Evolutionary conservation across 164 flowering plant species (phyloP), one percentile per base, ranked within the genome.

Genomic region (Nymphaea thermarum): DNA sequence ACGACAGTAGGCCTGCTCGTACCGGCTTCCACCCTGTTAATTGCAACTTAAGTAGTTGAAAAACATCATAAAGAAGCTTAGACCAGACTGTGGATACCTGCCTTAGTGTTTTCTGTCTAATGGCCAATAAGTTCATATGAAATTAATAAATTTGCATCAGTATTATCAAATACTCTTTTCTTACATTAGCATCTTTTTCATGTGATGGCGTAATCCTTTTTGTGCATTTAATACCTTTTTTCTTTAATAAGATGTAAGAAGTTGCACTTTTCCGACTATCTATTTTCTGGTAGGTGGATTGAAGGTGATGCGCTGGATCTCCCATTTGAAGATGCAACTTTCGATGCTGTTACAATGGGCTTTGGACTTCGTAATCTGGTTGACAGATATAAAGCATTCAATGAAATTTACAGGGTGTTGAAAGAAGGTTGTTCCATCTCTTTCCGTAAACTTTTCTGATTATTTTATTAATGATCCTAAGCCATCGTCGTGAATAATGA

Each of bases 281-380:
- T 64, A 3, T 11, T 10, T 51, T 16, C 18, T 67, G 12, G 7
- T 68, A 94, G 99, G 81, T 94, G 99, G 99, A 57, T 94, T 68
- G 91, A 90, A 84, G 99, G 96, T 10, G 86, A 89, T 85, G 97
- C 93, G 6, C 82, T 82, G 72, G 76, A 85, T 70, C 77, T 94
- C 69, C 97, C 95, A 6, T 91, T 85, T 78, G 69, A 90, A n/a
- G 83, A 87, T 51, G 72, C 78, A 72, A 78, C 47, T 72, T 93
- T 93, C 77, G 93, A 89, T 83, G 98, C 97, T 42, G 78, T 87
- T 63, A 89, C 97, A 3, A 76, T 91, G 69, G 98, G 98, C 59
- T 93, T 80, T 78, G 98, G 98, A 10, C 81, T 93, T 7, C 77
- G 96, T 44, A 93, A 93, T 79, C 79, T 93, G 64, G 74, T 89